These are phyloP conservation scores for Wickerhamomyces sp. DNA, from an alignment of 1,139 yeast genomes.

Conservation along the genomic window DNA sequence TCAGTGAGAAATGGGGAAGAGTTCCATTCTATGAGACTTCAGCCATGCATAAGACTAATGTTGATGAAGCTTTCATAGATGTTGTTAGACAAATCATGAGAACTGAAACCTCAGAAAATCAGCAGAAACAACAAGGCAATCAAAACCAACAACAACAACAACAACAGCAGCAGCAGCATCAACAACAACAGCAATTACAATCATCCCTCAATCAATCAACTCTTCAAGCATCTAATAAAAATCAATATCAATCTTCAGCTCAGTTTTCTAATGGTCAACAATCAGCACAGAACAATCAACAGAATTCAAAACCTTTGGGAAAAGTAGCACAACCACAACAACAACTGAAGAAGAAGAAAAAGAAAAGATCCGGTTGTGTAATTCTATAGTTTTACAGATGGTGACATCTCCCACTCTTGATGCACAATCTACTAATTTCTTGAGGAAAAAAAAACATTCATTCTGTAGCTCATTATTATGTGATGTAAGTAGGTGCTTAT, in stretches of 20 bases:
- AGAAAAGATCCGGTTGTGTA: slow-evolving; percentile 23
- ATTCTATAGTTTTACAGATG: slow-evolving; percentile 10
- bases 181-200: slow-evolving; percentile 3
- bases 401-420: too few species aligned
- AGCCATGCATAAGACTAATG: slow-evolving; percentile 86
- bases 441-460: too few species aligned
- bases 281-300: background rate
- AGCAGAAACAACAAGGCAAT: slow-evolving; percentile 8
- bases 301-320: slow-evolving; percentile 13
- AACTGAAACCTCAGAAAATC: slow-evolving; percentile 41
- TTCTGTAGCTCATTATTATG: background rate
- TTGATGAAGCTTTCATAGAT: slow-evolving; percentile 84
- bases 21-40: slow-evolving; percentile 93
- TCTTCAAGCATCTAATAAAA: background rate
- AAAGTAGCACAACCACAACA: slow-evolving; percentile 6
- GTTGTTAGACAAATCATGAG: slow-evolving; percentile 86
- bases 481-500: too few species aligned
- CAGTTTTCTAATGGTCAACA: slow-evolving; percentile 1
- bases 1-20: slow-evolving; percentile 82
- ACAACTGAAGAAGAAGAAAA: slow-evolving; percentile 16
- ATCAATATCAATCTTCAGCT: slow-evolving; percentile 1
- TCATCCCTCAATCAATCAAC: slow-evolving; percentile 1
- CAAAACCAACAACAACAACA: background rate
- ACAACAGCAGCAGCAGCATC: background rate
- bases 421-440: too few species aligned